phyloP scores from a whole-genome alignment of 805 yeast species.

The Cyberlindnera euphorbiiphila region DNA sequence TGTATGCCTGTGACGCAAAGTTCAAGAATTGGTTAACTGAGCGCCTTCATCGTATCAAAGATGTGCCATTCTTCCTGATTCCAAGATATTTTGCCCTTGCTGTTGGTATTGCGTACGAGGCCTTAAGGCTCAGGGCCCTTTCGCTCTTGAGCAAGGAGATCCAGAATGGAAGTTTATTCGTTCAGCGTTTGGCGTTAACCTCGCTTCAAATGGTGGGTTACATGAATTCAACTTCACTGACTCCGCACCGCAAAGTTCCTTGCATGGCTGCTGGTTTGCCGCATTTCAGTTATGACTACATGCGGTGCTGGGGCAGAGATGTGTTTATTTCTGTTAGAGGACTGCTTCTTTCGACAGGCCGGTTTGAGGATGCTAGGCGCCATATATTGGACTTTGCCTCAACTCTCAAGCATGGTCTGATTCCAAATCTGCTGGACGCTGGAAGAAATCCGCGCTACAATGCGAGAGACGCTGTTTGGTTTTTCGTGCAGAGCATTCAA shows the following conservation, averaged over 20 bases:
- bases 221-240: conserved; percentile 69
- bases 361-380: conserved; percentile 71
- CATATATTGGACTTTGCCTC: conserved; percentile 87
- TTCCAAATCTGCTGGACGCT: conserved; percentile 89
- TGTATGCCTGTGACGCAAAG: conserved; percentile 50
- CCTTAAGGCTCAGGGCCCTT: conserved; percentile 67
- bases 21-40: conserved; percentile 67
- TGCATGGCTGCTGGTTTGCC: conserved; percentile 96
- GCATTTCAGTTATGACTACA: conserved; percentile 83
- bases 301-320: conserved; percentile 99
- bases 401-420: conserved; percentile 90
- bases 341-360: conserved; percentile 67
- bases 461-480: conserved; percentile 98
- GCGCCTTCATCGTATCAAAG: conserved; percentile 58
- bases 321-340: conserved; percentile 88
- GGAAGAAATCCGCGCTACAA: conserved; percentile 92
- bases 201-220: conserved; percentile 84
- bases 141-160: conserved; percentile 49
- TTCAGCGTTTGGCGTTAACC: conserved; percentile 73
- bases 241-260: conserved; percentile 59
- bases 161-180: conserved; percentile 63
- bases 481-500: conserved; percentile 83
- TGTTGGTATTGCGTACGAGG: conserved; percentile 81
- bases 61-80: conserved; percentile 71
- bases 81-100: conserved; percentile 86